Conservation (phyloP, 2,329 filamentous ascomycete genomes). For the Sphaerulina populicola region DNA sequence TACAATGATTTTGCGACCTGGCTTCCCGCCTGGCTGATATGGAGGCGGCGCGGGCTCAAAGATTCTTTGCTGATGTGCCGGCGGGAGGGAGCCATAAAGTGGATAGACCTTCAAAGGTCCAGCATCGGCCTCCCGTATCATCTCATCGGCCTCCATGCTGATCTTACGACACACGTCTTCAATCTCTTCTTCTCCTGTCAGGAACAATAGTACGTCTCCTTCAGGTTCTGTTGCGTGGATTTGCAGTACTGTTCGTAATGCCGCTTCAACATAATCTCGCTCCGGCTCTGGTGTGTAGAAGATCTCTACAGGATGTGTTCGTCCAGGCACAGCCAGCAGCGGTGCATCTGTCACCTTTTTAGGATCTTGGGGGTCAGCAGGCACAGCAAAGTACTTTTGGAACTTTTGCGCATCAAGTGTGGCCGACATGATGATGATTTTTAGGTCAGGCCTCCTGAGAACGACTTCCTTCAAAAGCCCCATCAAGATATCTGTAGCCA, state of each 20-base stretch:
- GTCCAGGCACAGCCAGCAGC: conserved; percentile 83
- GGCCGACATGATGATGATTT: conserved; percentile 98
- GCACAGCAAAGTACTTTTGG: conserved; percentile 78
- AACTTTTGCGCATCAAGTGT: conserved; percentile 97
- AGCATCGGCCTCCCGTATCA: conserved; percentile 81
- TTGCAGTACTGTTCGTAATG: conserved; percentile 87
- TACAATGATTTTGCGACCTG: conserved; percentile 88
- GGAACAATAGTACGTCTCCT: conserved; percentile 86
- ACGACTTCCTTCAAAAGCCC: conserved; percentile 88
- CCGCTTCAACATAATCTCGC: conserved; percentile 92
- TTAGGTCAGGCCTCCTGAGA: conserved; percentile 72
- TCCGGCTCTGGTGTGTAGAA: conserved; percentile 97
- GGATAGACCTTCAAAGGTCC: conserved; percentile 87
- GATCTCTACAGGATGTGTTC: conserved; percentile 94
- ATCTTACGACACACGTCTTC: conserved; percentile 95
- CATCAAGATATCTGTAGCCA: conserved; percentile 96
- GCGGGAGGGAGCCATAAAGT: conserved; percentile 86
- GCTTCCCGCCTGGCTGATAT: conserved; percentile 63
- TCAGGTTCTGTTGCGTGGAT: conserved; percentile 90
- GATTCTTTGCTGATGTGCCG: conserved; percentile 75
- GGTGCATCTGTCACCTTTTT: conserved; percentile 57
- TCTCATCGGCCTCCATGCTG: conserved; percentile 78
- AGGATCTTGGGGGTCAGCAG: neutral
- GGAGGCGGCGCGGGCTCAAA: conserved; percentile 80
- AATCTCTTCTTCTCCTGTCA: conserved; percentile 97